A percentile compares a stretch with the other conserved stretches of the same genome.
Conservation (phyloP, 495 filamentous ascomycete species). For the Talaromyces liani region DNA sequence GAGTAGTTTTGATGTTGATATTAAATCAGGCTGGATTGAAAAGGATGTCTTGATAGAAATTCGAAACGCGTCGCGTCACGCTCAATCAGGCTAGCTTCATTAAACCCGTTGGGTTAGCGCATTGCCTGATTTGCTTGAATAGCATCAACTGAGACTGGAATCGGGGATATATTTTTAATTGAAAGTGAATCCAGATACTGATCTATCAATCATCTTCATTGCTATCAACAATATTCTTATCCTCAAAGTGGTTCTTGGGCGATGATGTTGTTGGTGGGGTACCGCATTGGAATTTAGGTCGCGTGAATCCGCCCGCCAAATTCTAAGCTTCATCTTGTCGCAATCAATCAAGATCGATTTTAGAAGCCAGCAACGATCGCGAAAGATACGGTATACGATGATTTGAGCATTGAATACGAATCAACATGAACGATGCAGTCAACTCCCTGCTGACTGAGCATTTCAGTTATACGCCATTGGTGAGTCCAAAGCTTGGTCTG, state of each 20-base stretch:
- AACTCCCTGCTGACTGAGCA: slow-evolving; percentile 89
- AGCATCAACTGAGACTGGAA: not conserved
- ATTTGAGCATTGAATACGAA: not conserved
- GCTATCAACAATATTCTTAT: not conserved
- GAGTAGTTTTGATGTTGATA: not conserved
- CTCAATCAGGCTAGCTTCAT: slow-evolving; percentile 2
- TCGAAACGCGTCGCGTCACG: slow-evolving; percentile 4
- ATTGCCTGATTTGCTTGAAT: not conserved
- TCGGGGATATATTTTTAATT: not conserved
- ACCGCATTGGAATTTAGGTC: not conserved
- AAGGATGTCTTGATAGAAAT: not conserved
- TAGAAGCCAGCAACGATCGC: not conserved
- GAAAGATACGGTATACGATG: not conserved
- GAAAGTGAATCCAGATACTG: not conserved
- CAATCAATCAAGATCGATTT: not conserved
- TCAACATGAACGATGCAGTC: slow-evolving; percentile 39
- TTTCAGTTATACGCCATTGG: slow-evolving; percentile 87
- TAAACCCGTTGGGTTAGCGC: not conserved
- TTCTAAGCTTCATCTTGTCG: not conserved
- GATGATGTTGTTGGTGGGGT: not conserved
- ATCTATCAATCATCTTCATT: not conserved
- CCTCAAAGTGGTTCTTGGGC: not conserved
- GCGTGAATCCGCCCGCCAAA: not conserved
- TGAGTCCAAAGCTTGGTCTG: slow-evolving; percentile 33
- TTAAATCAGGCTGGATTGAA: not conserved